Conservation (phyloP, 768 basidiomycete species). For the Tubosaeta brunneosetosa region DNA sequence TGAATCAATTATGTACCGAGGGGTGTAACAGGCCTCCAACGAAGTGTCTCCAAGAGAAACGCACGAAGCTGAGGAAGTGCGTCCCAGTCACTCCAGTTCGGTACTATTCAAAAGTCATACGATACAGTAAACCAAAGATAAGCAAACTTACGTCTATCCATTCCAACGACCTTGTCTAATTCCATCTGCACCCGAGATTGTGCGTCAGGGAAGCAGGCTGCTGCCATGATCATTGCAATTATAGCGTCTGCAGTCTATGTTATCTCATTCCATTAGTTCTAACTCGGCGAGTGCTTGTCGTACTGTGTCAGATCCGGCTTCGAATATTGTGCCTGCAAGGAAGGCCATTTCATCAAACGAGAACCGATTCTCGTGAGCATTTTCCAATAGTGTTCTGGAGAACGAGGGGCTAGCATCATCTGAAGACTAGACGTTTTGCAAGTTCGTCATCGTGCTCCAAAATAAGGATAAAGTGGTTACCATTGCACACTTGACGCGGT, state of each 20-base stretch:
- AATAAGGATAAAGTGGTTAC: conserved; percentile 20
- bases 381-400: neutral
- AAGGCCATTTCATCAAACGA: neutral
- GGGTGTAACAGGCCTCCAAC: conserved; percentile 35
- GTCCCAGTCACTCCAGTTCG: conserved; percentile 32
- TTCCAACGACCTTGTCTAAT: conserved; percentile 14
- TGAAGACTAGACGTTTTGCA: neutral
- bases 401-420: neutral
- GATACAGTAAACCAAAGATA: neutral
- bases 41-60: conserved; percentile 33
- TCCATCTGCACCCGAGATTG: neutral
- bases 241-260: neutral
- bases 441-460: neutral
- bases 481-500: conserved; percentile 40
- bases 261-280: neutral
- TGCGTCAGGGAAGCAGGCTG: conserved; percentile 19
- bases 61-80: conserved; percentile 34
- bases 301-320: neutral
- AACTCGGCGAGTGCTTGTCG: neutral
- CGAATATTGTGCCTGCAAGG: neutral
- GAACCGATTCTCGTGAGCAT: neutral
- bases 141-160: conserved; percentile 9
- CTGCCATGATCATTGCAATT: neutral
- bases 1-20: conserved; percentile 13
- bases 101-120: conserved; percentile 21